Conservation (phyloP, 257 asterid genomes). For the Lavandula angustifolia region DNA sequence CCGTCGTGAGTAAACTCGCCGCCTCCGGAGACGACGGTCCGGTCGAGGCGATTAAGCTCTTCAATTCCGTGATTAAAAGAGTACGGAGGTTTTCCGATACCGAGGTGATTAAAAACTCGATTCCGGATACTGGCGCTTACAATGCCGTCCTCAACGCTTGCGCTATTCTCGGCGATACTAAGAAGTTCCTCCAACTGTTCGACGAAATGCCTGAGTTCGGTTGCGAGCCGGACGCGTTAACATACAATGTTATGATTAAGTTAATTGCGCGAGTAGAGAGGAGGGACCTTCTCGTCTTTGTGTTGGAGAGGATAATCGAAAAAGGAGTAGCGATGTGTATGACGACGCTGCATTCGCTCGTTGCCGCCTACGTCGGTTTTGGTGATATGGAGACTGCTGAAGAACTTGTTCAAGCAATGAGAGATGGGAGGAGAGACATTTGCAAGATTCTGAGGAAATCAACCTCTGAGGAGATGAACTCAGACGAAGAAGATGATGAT, state of each 20-base stretch:
- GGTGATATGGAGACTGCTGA: constrained; percentile 82
- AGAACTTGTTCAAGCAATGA: constrained; percentile 75
- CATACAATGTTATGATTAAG: constrained; percentile 87
- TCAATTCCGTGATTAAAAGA: constrained; percentile 52
- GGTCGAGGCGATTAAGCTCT: constrained; percentile 61
- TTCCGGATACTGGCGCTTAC: constrained; percentile 84
- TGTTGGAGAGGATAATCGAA: constrained; percentile 71
- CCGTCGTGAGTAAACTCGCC: constrained; percentile 79
- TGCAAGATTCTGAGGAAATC: constrained; percentile 73
- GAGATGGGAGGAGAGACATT: constrained; percentile 77
- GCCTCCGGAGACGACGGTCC: constrained; percentile 85
- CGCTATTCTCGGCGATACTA: constrained; percentile 67
- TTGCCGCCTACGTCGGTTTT: constrained; percentile 96
- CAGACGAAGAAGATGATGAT: constrained; percentile 34
- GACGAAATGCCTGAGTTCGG: constrained; percentile 70
- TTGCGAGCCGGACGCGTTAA: constrained; percentile 78
- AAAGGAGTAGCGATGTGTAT: constrained; percentile 55
- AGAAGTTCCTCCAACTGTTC: constrained; percentile 69
- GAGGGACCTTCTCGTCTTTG: constrained; percentile 81
- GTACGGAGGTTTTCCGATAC: constrained; percentile 51
- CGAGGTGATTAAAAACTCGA: constrained; percentile 54
- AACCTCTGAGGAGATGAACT: constrained; percentile 24
- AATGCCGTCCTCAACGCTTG: constrained; percentile 94
- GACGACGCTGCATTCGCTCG: constrained; percentile 89
- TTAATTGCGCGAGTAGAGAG: constrained; percentile 74